Evolutionary conservation across 2,329 filamentous ascomycete genomes (phyloP).

Genomic region (Aspergillus sp.): DNA sequence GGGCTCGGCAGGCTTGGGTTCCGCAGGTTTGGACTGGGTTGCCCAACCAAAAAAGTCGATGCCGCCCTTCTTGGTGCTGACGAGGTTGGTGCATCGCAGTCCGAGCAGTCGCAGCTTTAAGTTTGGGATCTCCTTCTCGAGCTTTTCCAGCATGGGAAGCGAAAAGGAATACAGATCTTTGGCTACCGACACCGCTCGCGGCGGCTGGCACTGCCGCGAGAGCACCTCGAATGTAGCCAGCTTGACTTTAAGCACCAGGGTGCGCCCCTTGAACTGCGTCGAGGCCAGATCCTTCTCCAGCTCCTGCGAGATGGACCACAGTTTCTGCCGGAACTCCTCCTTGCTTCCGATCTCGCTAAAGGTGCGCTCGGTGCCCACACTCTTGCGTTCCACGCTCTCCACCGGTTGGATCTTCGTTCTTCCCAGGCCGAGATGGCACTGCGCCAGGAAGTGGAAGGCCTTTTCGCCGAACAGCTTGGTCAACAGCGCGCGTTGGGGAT

Average conservation of each 20-base stretch:
- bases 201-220: conserved; percentile 72
- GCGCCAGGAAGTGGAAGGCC: conserved; percentile 79
- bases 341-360: conserved; percentile 77
- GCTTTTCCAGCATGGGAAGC: conserved; percentile 77
- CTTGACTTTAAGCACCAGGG: conserved; percentile 88
- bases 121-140: conserved; percentile 78
- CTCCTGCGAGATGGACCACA: conserved; percentile 78
- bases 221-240: conserved; percentile 90
- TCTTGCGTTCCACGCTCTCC: conserved; percentile 88
- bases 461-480: conserved; percentile 86
- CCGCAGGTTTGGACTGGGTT: conserved; percentile 22
- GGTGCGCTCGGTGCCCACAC: conserved; percentile 89
- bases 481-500: conserved; percentile 70
- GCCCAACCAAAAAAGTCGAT: conserved; percentile 73
- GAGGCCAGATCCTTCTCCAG: conserved; percentile 80
- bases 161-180: conserved; percentile 82
- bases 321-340: conserved; percentile 68
- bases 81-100: conserved; percentile 79
- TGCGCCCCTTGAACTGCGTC: conserved; percentile 84
- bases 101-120: conserved; percentile 86
- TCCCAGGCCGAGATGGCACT: conserved; percentile 81
- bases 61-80: conserved; percentile 79
- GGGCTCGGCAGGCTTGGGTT: neutral
- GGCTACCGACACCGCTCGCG: conserved; percentile 68
- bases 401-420: conserved; percentile 81